Conservation (phyloP, 2,329 filamentous ascomycete genomes). For the Colletotrichum truncatum region DNA sequence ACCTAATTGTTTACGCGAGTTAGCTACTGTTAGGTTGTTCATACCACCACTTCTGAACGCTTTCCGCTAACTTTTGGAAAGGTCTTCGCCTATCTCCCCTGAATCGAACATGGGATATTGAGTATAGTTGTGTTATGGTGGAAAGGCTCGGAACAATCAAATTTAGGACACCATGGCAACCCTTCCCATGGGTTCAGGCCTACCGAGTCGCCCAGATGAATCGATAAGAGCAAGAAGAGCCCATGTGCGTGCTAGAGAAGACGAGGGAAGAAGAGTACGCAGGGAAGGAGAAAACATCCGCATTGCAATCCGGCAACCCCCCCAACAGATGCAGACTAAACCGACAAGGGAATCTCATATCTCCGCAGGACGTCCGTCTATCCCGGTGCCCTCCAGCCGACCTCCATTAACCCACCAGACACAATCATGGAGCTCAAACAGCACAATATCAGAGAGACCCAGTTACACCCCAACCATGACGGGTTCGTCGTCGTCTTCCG, state of each 20-base stretch:
- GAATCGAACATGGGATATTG: slow-evolving; percentile 30
- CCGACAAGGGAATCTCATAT: slow-evolving; percentile 48
- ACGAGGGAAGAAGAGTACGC: slow-evolving; percentile 20
- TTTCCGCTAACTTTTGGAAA: slow-evolving; percentile 14
- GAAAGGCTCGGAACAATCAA: slow-evolving; percentile 32
- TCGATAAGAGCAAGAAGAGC: slow-evolving; percentile 40
- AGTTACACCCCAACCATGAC: slow-evolving; percentile 43
- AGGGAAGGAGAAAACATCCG: slow-evolving; percentile 24
- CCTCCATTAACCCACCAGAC: slow-evolving; percentile 52
- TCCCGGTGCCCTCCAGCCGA: slow-evolving; percentile 36
- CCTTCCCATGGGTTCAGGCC: slow-evolving; percentile 49
- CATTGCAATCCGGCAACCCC: slow-evolving; percentile 7
- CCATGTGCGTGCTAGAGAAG: slow-evolving; percentile 28
- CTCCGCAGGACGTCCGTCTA: slow-evolving; percentile 39
- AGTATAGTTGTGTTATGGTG: slow-evolving; percentile 28
- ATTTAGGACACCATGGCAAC: slow-evolving; percentile 53
- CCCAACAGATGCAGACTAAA: slow-evolving; percentile 33
- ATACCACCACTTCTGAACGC: background rate
- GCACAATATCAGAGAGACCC: slow-evolving; percentile 42
- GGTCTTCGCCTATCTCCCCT: slow-evolving; percentile 16
- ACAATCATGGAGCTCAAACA: slow-evolving; percentile 51
- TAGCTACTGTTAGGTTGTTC: slow-evolving; percentile 31
- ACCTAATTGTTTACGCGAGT: slow-evolving; percentile 31
- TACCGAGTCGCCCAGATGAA: slow-evolving; percentile 50
- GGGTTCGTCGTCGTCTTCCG: slow-evolving; percentile 44